Base-by-base conservation (phyloP, 805 yeast species). In the Saccharomycopsis sp. region DNA sequence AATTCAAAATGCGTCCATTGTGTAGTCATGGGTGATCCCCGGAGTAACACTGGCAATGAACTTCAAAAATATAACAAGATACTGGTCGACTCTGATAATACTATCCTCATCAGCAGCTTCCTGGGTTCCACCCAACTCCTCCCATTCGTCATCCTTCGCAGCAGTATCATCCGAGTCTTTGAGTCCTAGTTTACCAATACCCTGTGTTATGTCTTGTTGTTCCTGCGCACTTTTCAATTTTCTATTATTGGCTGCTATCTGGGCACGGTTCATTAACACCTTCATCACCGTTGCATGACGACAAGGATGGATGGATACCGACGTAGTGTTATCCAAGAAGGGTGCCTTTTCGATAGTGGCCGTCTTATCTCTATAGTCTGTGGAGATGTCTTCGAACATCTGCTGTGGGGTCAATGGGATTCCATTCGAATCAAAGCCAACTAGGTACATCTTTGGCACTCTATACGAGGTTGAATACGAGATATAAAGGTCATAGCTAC, bases 41-140 rank as follows among this genome's bases (percentile, higher is more conserved):
- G 99, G 99, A 1, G 97, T 92, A 7, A 94, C 98, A 74, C 97
- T 89, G 7, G 97, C 88, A 53, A 94, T 93, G 68, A 94, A 94
- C 73, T 94, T 94, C 67, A 94, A 78, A 70, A 94, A 94, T 15
- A 93, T 86, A 42, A 94, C 78, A 64, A 94, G 73, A 69, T 94
- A 94, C 69, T 92, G 97, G 70, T 94, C 98, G 1, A 87, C 97
- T 34, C 97, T 78, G 5, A 93, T 77, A 19, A 83, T 78, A 41
- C 73, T 76, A 34, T 72, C 73, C 1, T 71, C 72, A 57, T 70
- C 72, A 3, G 63, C 65, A 20, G 65, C 70, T 25, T 59, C 62
- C 42, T 47, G 62, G 53, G 42, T 35, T 60, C 60, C 59, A 66
- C 66, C 76, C 25, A 82, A 70, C 62, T 79, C 82, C 66, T 84